Evolutionary conservation across 108 stramenopile species (phyloP), one percentile per base, ranked within the genome.

Genomic region (Chaetoceros muelleri): DNA sequence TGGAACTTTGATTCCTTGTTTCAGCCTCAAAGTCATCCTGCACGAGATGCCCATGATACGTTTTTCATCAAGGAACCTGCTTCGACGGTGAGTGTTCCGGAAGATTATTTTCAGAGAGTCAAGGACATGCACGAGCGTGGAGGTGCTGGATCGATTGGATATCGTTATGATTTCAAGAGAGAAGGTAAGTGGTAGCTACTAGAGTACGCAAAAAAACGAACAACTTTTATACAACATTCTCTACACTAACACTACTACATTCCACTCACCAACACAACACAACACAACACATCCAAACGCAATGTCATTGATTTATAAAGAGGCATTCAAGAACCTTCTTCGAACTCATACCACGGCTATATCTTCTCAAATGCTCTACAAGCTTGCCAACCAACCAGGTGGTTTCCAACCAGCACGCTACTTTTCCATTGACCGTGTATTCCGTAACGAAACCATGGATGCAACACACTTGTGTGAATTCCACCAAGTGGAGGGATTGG

Each of bases 1-100:
- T 99, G 99, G 99, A 99, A 99, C 75, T 99, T 99, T 67, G 99
- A 99, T 65, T 80, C 95, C 1, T 88, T 99, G 57, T 99, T 98
- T 65, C 99, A 99, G 67, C 99, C 99, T 13, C 99, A 99, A 82
- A 89, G 83, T 18, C 99, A 99, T 71, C 99, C 99, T 10, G 99
- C 99, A 10, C 75, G 99, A 20, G 99, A 99, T 74, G 98, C 98
- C 23, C 99, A 99, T 69, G 99, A 99, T 77, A 99, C 99, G 34
- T 99, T 99, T 72, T 99, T 99, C 79, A 95, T 99, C 75, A 96
- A 97, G 71, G 89, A 93, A 27, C 97, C 95, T 10, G 90, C 81
- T 2, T 25, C 48, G 13, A 90, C 95, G 19, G 57, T 93, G 13
- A 61, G 66, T 26, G 87, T 97, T 19, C 96, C 97, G 10, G 95